Conservation (phyloP, 2,329 filamentous ascomycete genomes). For the Penicillium sp. region DNA sequence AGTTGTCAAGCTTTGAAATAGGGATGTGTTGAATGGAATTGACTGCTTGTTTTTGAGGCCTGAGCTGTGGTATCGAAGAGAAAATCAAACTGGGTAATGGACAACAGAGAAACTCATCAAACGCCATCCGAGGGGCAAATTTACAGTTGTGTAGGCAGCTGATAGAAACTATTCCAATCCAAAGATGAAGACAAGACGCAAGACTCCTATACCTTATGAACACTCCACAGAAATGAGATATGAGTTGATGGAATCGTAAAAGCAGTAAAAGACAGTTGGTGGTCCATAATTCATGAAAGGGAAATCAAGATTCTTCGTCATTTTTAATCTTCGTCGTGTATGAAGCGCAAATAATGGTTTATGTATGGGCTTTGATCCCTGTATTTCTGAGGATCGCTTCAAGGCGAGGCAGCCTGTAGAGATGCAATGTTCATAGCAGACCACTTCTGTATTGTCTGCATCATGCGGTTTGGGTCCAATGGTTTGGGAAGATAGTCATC, state of each 20-base stretch:
- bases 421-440: constrained; percentile 17
- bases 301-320: not conserved
- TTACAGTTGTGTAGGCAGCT: not conserved
- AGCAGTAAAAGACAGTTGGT: not conserved
- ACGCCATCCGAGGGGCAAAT: not conserved
- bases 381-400: not conserved
- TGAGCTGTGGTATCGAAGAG: not conserved
- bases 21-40: too few species aligned
- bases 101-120: not conserved
- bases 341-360: not conserved
- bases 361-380: not conserved
- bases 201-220: not conserved
- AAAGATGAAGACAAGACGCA: not conserved
- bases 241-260: not conserved
- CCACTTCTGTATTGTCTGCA: constrained; percentile 41
- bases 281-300: not conserved
- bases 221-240: not conserved
- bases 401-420: not conserved
- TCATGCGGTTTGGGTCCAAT: constrained; percentile 85
- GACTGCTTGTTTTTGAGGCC: not conserved
- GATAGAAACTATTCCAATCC: not conserved
- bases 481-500: constrained; percentile 95
- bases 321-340: not conserved
- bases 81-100: not conserved
- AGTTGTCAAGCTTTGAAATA: too few species aligned